phyloP scores from a whole-genome alignment of 2,329 filamentous ascomycete genomes.

The Ascosphaera aggregata region DNA sequence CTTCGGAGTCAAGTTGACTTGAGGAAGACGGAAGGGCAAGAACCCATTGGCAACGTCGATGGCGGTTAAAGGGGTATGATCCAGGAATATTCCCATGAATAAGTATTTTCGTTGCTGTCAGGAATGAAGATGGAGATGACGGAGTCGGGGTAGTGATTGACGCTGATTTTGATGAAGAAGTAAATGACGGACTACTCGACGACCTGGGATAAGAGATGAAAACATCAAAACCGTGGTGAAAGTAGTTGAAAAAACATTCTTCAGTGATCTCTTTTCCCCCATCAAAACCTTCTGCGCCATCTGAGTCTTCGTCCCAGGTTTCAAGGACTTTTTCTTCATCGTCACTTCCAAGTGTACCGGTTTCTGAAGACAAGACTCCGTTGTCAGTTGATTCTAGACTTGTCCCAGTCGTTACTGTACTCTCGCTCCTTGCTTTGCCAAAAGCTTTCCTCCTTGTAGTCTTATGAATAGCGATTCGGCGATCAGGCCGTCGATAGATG shows the following conservation, averaged over 20 bases:
- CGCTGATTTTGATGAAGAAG: conserved; percentile 7
- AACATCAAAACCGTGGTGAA: conserved; percentile 82
- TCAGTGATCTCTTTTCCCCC: conserved; percentile 9
- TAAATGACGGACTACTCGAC: conserved; percentile 26
- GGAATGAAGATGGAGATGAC: conserved; percentile 29
- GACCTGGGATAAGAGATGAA: conserved; percentile 56
- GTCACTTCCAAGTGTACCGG: conserved; percentile 42
- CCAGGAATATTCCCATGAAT: conserved; percentile 88
- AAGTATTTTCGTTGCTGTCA: conserved; percentile 79
- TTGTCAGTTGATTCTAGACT: conserved; percentile 11
- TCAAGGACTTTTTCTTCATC: conserved; percentile 31
- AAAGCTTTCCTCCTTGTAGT: neutral
- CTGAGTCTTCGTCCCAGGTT: conserved; percentile 35
- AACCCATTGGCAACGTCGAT: conserved; percentile 73
- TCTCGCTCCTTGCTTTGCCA: conserved; percentile 21
- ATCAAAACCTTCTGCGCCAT: neutral
- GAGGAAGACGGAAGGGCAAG: conserved; percentile 28
- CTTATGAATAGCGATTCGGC: conserved; percentile 62
- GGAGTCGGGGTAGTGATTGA: conserved; percentile 6
- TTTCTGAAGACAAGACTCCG: conserved; percentile 50
- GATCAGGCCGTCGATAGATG: conserved; percentile 78
- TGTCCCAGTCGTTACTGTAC: conserved; percentile 7
- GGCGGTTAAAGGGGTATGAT: conserved; percentile 89
- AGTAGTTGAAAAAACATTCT: conserved; percentile 88
- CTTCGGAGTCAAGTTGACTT: conserved; percentile 45